Evolutionary conservation across 108 stramenopile genomes (phyloP).

Genomic region (Nitzschia sp.): DNA sequence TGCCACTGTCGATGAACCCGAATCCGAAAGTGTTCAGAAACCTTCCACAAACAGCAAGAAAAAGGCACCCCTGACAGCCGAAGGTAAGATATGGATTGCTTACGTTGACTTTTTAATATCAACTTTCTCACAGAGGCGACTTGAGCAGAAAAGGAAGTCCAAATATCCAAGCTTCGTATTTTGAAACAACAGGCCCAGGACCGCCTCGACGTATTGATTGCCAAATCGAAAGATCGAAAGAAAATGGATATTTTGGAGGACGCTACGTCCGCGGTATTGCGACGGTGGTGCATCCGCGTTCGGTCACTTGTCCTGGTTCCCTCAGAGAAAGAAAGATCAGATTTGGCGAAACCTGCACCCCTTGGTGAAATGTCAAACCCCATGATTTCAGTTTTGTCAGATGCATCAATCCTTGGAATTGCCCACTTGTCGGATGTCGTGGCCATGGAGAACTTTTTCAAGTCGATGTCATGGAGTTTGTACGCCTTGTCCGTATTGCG

Average conservation of each 20-base stretch:
- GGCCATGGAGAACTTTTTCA: constrained; percentile 51
- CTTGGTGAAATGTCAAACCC: constrained; percentile 40
- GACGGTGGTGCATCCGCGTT: constrained; percentile 61
- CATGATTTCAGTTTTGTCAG: constrained; percentile 42
- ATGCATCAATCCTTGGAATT: constrained; percentile 56
- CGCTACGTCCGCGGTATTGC: constrained; percentile 30
- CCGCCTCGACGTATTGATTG: constrained; percentile 13
- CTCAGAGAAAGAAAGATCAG: constrained; percentile 38
- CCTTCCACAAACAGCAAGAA: too few species aligned
- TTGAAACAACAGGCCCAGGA: constrained; percentile 8
- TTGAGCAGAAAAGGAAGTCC: constrained; percentile 7
- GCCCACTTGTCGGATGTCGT: constrained; percentile 52
- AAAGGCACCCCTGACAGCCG: too few species aligned
- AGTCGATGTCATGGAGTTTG: constrained; percentile 66
- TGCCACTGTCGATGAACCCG: too few species aligned
- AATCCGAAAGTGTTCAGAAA: too few species aligned
- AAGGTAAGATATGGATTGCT: too few species aligned
- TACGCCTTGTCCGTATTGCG: constrained; percentile 42
- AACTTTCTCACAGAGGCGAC: background rate
- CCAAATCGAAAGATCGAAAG: constrained; percentile 36
- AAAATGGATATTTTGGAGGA: constrained; percentile 55
- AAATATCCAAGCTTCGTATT: constrained; percentile 11
- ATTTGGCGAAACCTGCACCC: constrained; percentile 43
- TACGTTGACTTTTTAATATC: too few species aligned
- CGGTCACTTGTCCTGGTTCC: constrained; percentile 55